These are phyloP conservation scores for Candida pini DNA, from an alignment of 805 yeast genomes.

Conservation along the genomic window DNA sequence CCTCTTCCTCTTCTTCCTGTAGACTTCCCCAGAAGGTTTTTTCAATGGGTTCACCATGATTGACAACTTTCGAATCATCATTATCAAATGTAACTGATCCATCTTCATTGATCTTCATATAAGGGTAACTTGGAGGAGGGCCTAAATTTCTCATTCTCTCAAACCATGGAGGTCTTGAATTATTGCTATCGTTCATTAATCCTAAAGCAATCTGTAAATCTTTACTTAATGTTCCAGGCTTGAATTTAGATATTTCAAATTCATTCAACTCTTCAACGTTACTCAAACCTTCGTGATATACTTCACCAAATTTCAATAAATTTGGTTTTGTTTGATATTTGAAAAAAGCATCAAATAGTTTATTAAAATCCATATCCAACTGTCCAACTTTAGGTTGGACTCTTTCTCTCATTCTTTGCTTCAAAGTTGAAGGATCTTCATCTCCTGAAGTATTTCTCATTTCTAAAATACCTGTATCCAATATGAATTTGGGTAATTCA, in stretches of 20 bases:
- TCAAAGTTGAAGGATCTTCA: constrained; percentile 51
- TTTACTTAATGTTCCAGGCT: constrained; percentile 65
- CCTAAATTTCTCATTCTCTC: constrained; percentile 63
- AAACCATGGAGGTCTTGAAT: constrained; percentile 75
- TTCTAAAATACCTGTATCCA: constrained; percentile 78
- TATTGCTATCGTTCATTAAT: constrained; percentile 36
- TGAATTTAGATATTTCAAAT: constrained; percentile 27
- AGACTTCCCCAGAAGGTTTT: constrained; percentile 28
- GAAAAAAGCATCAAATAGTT: constrained; percentile 81
- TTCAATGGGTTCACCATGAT: constrained; percentile 22
- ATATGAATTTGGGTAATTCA: constrained; percentile 70
- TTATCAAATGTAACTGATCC: constrained; percentile 29
- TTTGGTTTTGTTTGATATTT: constrained; percentile 71
- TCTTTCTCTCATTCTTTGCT: constrained; percentile 71
- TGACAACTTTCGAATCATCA: constrained; percentile 8
- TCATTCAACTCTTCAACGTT: constrained; percentile 29
- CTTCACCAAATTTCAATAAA: constrained; percentile 64
- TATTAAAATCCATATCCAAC: constrained; percentile 79
- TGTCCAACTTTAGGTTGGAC: constrained; percentile 88
- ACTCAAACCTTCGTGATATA: constrained; percentile 67
- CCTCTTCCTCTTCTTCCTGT: constrained; percentile 30
- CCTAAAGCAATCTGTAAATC: constrained; percentile 67
- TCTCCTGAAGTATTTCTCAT: constrained; percentile 67
- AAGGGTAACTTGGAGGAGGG: constrained; percentile 77
- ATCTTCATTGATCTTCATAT: constrained; percentile 41